Evolutionary conservation across 2,329 filamentous ascomycete genomes (phyloP), one percentile per base, ranked within the genome.

Genomic region (Penicillium capsulatum): DNA sequence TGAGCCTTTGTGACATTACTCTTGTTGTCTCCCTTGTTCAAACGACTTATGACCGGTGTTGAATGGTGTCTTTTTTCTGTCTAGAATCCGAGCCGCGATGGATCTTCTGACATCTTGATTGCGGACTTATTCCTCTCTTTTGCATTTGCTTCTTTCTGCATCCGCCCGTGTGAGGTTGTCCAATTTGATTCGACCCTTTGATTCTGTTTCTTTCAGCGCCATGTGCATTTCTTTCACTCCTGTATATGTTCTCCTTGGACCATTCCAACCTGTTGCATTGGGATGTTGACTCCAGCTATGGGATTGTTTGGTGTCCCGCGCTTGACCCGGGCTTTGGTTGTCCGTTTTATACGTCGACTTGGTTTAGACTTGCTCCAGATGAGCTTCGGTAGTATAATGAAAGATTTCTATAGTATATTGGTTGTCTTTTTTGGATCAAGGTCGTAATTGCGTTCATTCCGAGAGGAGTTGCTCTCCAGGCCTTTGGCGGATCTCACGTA

Each of bases 11-110:
- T 20, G 24, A 3, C 35, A 47, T 36, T 31, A 31, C 28, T 33
- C 41, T 32, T 27, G n/a, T 40, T 38, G 14, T 35, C 32, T 47
- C 29, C 24, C 11, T 43, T 48, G 41, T 47, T 54, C 49, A 42
- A 53, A 56, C 47, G 55, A 54, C 43, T 53, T 54, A 60, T 50
- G 58, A 61, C 43, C 31, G 52, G 52, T 54, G 52, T 55, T 52
- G 36, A 31, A 47, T 45, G 40, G 37, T 38, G n/a, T 42, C 30
- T 36, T 40, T 13, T 31, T 28, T 38, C 29, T 36, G 13, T 31
- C 31, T 7, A 13, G 17, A 40, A n/a, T 28, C 35, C 20, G 33
- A 37, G 29, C 30, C 34, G 29, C 28, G 33, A 33, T 36, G 48
- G 39, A 44, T 44, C 26, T 44, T 50, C 26, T 47, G 34, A 34